These are phyloP conservation scores for Penicillium polonicum DNA, from an alignment of 2,329 filamentous ascomycete species.

Conservation along the genomic window DNA sequence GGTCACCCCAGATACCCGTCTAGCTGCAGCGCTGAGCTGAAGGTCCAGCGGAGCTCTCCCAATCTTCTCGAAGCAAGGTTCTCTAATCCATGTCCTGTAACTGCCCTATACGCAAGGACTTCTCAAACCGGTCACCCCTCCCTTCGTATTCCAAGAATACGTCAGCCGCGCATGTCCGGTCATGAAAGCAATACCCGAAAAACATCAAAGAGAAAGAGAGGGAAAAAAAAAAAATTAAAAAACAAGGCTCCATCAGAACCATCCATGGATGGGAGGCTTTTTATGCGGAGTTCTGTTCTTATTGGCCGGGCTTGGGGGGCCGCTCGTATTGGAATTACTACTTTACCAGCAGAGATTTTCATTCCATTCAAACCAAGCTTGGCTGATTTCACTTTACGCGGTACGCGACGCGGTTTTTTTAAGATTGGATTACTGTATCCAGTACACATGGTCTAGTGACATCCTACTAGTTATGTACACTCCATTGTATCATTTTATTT, in stretches of 20 bases:
- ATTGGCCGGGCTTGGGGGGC: conserved; percentile 15
- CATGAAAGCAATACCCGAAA: not conserved
- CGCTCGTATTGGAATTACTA: conserved; percentile 21
- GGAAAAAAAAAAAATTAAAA: not conserved
- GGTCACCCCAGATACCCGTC: not conserved
- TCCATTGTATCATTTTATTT: not conserved
- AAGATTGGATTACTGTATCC: not conserved
- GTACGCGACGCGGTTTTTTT: conserved; percentile 9
- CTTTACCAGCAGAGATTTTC: conserved; percentile 11
- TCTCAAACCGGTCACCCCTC: not conserved
- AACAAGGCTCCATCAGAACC: conserved; percentile 12
- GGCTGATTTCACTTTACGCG: not conserved
- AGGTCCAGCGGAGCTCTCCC: not conserved
- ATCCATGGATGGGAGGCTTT: conserved; percentile 8
- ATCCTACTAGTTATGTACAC: not conserved
- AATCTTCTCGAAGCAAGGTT: conserved; percentile 25
- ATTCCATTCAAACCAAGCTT: not conserved
- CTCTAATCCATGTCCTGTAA: conserved; percentile 12
- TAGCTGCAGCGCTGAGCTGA: not conserved
- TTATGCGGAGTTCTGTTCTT: not conserved
- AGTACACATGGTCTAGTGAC: not conserved
- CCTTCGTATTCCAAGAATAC: conserved; percentile 10
- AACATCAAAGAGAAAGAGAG: conserved; percentile 5
- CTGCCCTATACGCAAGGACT: conserved; percentile 12
- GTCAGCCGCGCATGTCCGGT: conserved; percentile 17